Base-by-base conservation (phyloP, 163 green algal genomes). In the Trebouxia gelatinosa region DNA sequence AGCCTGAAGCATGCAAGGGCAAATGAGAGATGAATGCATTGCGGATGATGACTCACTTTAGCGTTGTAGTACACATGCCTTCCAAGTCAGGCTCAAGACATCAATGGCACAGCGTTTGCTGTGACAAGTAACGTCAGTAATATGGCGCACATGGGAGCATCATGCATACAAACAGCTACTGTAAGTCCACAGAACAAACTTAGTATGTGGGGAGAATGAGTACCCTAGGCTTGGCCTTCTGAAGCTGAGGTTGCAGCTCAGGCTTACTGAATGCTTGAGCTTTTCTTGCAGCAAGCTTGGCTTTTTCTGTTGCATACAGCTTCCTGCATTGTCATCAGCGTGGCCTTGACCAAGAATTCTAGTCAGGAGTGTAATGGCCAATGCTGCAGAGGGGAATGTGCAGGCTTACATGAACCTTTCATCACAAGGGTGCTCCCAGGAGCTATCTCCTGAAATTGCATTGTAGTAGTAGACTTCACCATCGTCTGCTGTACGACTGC, bases 391-490 rank as follows among this genome's bases (percentile, higher is more conserved):
- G 23, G 3, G 35, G 23, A 21, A 50, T 21, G 7, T 54, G 68
- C 3, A 59, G 13, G 11, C 50, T 38, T 79, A 75, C 51, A 57
- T 74, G 43, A 78, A 54, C 38, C 57, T 46, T 7, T 82, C 77
- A 81, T 97, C 92, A 40, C 89, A 95, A 7, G 92, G 92, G 78
- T 97, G 92, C 62, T 97, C 92, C 92, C 92, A 97, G n/a, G 91
- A 89, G 84, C 85, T 93, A 72, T 95, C 87, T 2, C 92, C 91
- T 1, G 83, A 91, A 9, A 35, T 62, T 74, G 95, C 95, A 76
- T 95, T 95, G 85, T 95, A 97, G 75, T 97, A 97, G 72, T 95
- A 97, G 6, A 97, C 92, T 32, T 95, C 89, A 0, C 87, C 87
- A 50, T 72, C 64, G 3, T 85, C 81, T 11, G 88, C 87, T 31